Evolutionary conservation across 495 filamentous ascomycete species (phyloP).

Genomic region (Penicillium cosmopolitanum): DNA sequence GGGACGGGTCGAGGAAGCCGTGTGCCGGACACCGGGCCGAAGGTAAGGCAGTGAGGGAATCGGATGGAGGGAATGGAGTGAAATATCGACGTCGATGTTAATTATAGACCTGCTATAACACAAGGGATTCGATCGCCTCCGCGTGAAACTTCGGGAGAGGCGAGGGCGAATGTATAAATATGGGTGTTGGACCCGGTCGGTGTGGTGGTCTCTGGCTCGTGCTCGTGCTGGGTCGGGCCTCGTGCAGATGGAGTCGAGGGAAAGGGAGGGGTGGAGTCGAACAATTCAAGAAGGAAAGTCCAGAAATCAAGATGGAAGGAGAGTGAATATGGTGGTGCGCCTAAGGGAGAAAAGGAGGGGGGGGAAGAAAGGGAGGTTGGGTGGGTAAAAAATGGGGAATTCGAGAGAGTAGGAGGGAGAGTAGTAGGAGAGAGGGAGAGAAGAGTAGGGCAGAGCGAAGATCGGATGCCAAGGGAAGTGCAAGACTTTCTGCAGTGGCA

Average conservation of each 20-base stretch:
- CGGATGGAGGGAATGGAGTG: background rate
- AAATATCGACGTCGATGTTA: background rate
- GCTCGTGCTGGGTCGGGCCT: background rate
- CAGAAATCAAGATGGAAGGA: slow-evolving; percentile 17
- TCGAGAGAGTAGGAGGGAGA: background rate
- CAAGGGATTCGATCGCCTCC: slow-evolving; percentile 32
- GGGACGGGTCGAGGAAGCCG: slow-evolving; percentile 22
- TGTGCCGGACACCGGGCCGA: slow-evolving; percentile 42
- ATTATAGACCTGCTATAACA: slow-evolving; percentile 43
- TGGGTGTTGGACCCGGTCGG: slow-evolving; percentile 10
- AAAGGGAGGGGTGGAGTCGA: background rate
- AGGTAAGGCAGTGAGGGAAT: slow-evolving; percentile 5
- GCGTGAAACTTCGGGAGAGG: slow-evolving; percentile 17
- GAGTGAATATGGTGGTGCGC: slow-evolving; percentile 11
- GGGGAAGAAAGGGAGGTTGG: slow-evolving; percentile 27
- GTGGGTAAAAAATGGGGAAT: slow-evolving; percentile 15
- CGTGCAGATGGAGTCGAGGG: slow-evolving; percentile 4
- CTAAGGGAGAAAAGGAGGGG: slow-evolving; percentile 14
- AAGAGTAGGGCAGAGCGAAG: slow-evolving; percentile 22
- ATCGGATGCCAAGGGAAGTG: slow-evolving; percentile 25
- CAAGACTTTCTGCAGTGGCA: background rate
- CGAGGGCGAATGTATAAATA: slow-evolving; percentile 28
- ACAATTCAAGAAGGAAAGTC: slow-evolving; percentile 25
- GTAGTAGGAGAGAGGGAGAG: background rate
- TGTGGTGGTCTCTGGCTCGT: background rate